Percentiles rank a stretch among this genome's conserved stretches.
Evolutionary conservation across 2,329 filamentous ascomycete species (phyloP).

Genomic region (Pleomassaria siparia): DNA sequence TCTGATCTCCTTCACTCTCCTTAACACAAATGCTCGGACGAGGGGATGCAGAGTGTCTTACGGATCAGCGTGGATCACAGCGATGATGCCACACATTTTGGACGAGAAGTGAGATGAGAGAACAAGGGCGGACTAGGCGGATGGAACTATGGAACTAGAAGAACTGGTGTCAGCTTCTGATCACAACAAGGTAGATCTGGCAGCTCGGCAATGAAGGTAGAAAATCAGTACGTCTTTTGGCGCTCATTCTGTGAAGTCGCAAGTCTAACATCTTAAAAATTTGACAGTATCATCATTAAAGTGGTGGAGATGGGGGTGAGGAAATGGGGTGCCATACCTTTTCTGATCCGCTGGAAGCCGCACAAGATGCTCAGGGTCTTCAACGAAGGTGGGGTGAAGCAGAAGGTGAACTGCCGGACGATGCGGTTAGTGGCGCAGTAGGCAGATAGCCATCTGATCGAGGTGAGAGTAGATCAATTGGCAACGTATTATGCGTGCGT

Average conservation of each 20-base stretch:
- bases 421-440: constrained; percentile 15
- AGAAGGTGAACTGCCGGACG: constrained; percentile 9
- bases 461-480: constrained; percentile 10
- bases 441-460: constrained; percentile 13
- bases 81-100: constrained; percentile 56
- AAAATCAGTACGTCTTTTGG: constrained; percentile 40
- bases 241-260: constrained; percentile 39
- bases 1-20: constrained; percentile 27
- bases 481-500: constrained; percentile 5
- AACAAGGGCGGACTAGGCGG: neutral
- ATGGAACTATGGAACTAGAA: constrained; percentile 20
- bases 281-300: constrained; percentile 40
- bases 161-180: constrained; percentile 23
- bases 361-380: constrained; percentile 1
- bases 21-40: constrained; percentile 14
- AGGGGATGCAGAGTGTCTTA: constrained; percentile 22
- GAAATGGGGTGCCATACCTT: constrained; percentile 14
- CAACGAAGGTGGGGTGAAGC: constrained; percentile 15
- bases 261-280: constrained; percentile 45
- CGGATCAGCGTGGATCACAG: constrained; percentile 49
- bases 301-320: constrained; percentile 1
- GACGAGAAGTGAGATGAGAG: constrained; percentile 11
- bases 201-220: constrained; percentile 18
- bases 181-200: constrained; percentile 13
- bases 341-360: constrained; percentile 1